These are phyloP conservation scores for Globisporangium irregulare DNA, from an alignment of 352 stramenopile genomes.

Conservation along the genomic window DNA sequence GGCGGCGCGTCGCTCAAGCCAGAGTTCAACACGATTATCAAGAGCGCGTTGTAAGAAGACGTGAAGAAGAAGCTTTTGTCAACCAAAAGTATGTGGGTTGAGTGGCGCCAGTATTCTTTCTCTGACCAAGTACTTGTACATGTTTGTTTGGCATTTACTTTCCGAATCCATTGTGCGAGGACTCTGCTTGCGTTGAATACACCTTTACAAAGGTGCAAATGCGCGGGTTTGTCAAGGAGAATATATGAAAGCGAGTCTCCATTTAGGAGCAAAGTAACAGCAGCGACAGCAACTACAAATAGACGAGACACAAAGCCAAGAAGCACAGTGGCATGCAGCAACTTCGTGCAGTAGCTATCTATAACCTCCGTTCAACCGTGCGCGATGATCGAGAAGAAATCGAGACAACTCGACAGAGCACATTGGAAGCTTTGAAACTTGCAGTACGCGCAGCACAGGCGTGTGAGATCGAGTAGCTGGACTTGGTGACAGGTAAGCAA, in stretches of 20 bases:
- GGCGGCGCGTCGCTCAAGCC: constrained; percentile 92
- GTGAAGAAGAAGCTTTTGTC: background rate
- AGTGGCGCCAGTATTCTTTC: background rate
- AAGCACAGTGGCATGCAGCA: background rate
- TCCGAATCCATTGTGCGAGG: background rate
- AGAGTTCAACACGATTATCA: constrained; percentile 89
- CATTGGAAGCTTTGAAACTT: background rate
- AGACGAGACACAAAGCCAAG: background rate
- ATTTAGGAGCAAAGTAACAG: background rate
- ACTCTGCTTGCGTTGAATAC: background rate
- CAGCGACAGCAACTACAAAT: constrained; percentile 4
- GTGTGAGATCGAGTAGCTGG: background rate
- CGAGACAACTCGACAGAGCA: background rate
- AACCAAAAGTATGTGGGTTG: background rate
- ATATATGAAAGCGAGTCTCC: background rate
- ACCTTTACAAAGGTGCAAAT: background rate
- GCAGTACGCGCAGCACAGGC: background rate
- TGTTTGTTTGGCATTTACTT: background rate
- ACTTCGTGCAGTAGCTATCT: background rate
- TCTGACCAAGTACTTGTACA: background rate
- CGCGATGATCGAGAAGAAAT: background rate
- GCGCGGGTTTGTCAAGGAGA: background rate
- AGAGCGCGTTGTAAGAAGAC: constrained; percentile 44
- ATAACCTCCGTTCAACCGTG: background rate
- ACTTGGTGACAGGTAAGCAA: background rate